Evolutionary conservation across 805 yeast species (phyloP), one percentile per base, ranked within the genome.

Genomic region (Ogataea philodendri): DNA sequence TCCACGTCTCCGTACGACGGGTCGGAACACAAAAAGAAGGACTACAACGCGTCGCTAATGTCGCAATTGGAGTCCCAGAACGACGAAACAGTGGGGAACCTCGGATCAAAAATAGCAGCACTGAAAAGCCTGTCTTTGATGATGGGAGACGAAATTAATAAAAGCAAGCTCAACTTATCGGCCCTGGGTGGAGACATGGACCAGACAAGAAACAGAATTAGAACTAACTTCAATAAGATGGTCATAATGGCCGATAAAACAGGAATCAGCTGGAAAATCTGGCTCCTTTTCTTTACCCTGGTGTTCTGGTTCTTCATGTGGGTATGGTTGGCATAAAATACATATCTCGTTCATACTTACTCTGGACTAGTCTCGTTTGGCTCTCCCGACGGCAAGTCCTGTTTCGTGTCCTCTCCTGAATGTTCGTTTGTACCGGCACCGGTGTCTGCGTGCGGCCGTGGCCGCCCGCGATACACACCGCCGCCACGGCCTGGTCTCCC

Each of bases 61-160:
- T 71, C 81, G 14, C 77, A 74, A 41, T 54, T 82, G 31, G 89
- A 82, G 54, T 67, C 81, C 3, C 89, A 82, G 52, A 72, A 72
- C 42, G 84, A 77, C 22, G 81, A 76, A 38, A 76, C 78, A 34
- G 55, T 76, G 45, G 66, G 68, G 15, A 60, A 69, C 2, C 72
- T 82, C 71, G 65, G 72, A 21, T 67, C 71, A 24, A 77, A 74
- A 45, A 68, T 82, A 14, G 59, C 65, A 31, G 65, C 75, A 18
- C 59, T 82, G 36, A 81, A 80, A 52, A 70, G 70, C 30, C 57
- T 80, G 15, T 69, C 82, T 2, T 30, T 69, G 29, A 69, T 62
- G 45, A 81, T 81, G 72, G 85, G 85, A 10, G 78, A 72, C 40
- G 84, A 81, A 52, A 82, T 81, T 25, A 67, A 54, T 29, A 55